Evolutionary conservation across 106 monocot genomes (phyloP).

Genomic region (Cymbidium sinense): DNA sequence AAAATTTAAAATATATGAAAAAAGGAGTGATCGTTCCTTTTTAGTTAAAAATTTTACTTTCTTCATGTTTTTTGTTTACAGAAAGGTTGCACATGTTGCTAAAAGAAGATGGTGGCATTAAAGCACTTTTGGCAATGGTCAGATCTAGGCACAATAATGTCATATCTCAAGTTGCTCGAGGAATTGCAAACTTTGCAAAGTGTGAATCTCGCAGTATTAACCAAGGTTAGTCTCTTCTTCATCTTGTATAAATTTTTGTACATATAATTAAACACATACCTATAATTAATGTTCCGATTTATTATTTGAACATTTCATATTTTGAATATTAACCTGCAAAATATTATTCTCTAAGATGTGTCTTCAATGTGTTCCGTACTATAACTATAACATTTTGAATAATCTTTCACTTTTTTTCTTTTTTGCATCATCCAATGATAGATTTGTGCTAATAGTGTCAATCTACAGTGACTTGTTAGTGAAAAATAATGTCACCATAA

Average conservation of each 20-base stretch:
- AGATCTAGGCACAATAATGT: slow-evolving; percentile 50
- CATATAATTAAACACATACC: not conserved
- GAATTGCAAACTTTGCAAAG: slow-evolving; percentile 83
- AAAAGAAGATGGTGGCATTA: slow-evolving; percentile 67
- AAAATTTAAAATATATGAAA: not conserved
- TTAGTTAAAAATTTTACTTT: not conserved
- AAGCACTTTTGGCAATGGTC: slow-evolving; percentile 60
- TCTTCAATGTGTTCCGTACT: not conserved
- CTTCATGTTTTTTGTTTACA: slow-evolving; percentile 11
- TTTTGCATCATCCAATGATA: not conserved
- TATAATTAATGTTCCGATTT: not conserved
- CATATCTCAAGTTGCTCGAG: slow-evolving; percentile 67
- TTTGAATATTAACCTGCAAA: not conserved
- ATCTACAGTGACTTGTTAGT: too few species aligned
- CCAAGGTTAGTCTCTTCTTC: slow-evolving; percentile 34
- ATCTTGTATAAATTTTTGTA: not conserved
- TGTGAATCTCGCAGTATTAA: slow-evolving; percentile 70
- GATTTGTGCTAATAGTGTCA: too few species aligned
- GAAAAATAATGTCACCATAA: too few species aligned
- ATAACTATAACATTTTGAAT: not conserved
- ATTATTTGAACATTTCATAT: not conserved
- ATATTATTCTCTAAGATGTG: not conserved
- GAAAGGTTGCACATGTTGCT: slow-evolving; percentile 46
- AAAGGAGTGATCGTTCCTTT: not conserved
- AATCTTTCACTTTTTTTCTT: not conserved